phyloP scores from a whole-genome alignment of 2,329 filamentous ascomycete species.

The Xylariaceae sp. region DNA sequence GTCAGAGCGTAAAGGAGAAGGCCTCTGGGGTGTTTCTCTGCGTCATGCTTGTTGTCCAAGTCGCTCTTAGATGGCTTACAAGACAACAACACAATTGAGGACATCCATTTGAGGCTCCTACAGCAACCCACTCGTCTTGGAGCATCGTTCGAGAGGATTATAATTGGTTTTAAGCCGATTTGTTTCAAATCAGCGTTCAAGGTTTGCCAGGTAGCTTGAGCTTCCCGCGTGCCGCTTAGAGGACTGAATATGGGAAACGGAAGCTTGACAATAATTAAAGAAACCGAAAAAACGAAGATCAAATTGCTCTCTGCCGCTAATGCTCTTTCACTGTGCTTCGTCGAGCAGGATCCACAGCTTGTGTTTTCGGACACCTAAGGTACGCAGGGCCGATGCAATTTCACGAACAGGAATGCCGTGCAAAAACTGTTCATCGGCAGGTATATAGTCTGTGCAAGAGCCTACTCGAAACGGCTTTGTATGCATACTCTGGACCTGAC shows the following conservation, averaged over 20 bases:
- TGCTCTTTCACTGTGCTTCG: neutral
- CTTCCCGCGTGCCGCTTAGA: neutral
- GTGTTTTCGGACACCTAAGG: neutral
- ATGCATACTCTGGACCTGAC: neutral
- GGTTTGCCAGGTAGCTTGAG: neutral
- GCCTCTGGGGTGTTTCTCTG: neutral
- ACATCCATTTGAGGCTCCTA: neutral
- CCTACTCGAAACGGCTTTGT: neutral
- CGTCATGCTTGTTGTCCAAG: neutral
- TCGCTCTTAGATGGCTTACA: neutral
- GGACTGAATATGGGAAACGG: neutral
- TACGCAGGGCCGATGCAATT: neutral
- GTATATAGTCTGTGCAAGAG: neutral
- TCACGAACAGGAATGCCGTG: neutral
- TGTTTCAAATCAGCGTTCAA: neutral
- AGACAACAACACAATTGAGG: neutral
- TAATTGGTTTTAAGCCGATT: neutral
- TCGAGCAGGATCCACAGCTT: neutral
- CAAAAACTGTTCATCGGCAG: neutral
- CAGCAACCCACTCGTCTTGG: neutral
- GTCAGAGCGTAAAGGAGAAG: neutral
- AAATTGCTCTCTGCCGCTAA: neutral
- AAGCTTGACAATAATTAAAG: too few species aligned
- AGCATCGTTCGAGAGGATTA: neutral
- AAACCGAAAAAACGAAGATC: too few species aligned